Conservation (phyloP, 1,139 yeast genomes). For the Geotrichum candidum region DNA sequence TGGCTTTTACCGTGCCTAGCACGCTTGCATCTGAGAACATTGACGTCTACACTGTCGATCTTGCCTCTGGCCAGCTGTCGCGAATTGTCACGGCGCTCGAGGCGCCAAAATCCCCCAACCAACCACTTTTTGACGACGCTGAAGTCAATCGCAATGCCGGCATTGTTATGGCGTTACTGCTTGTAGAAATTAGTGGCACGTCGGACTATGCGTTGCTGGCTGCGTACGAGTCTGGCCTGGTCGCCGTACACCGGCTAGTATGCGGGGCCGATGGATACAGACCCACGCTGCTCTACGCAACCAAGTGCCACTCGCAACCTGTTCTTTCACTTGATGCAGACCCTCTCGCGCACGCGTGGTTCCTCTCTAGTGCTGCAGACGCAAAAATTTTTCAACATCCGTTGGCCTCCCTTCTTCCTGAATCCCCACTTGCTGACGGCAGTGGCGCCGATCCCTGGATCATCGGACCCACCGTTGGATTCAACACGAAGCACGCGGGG, state of each 20-base stretch:
- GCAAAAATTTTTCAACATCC: slow-evolving; percentile 29
- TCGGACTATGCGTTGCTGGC: slow-evolving; percentile 26
- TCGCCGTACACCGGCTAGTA: slow-evolving; percentile 26
- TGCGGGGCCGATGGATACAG: neutral
- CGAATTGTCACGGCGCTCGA: slow-evolving; percentile 21
- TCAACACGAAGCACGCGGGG: slow-evolving; percentile 31
- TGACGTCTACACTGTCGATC: slow-evolving; percentile 29
- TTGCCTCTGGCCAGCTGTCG: slow-evolving; percentile 21
- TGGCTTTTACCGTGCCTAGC: slow-evolving; percentile 35
- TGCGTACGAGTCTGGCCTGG: slow-evolving; percentile 39
- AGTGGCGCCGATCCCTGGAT: slow-evolving; percentile 7
- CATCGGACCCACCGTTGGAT: slow-evolving; percentile 1
- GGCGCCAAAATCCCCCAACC: slow-evolving; percentile 10
- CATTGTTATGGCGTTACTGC: slow-evolving; percentile 36
- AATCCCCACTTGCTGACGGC: neutral
- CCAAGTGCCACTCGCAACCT: slow-evolving; percentile 34
- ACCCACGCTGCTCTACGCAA: slow-evolving; percentile 18
- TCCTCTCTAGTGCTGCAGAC: slow-evolving; percentile 35
- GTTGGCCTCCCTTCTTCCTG: slow-evolving; percentile 10
- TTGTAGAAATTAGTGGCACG: slow-evolving; percentile 13
- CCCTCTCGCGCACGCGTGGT: slow-evolving; percentile 17
- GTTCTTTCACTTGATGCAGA: slow-evolving; percentile 29
- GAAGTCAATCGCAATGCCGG: slow-evolving; percentile 27
- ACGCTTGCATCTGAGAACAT: slow-evolving; percentile 35
- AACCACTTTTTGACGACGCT: slow-evolving; percentile 1